Percentiles rank a stretch among this genome's conserved stretches.
Evolutionary conservation across 2,329 filamentous ascomycete species (phyloP).

Genomic region (Thielaviopsis ethacetica): DNA sequence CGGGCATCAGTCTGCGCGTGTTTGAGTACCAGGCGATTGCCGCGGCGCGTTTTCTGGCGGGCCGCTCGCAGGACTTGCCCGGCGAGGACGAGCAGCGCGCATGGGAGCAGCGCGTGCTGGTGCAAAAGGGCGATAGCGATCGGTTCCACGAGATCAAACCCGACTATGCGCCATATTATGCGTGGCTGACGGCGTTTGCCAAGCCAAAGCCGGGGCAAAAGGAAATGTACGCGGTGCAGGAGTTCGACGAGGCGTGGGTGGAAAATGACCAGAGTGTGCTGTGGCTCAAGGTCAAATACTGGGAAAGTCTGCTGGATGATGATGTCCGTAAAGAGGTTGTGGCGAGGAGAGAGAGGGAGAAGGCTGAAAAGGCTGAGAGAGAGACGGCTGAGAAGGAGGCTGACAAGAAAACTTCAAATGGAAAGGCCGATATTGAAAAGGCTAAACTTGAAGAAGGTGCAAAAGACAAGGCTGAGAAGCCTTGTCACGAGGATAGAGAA

Average conservation of each 20-base stretch:
- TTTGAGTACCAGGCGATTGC: constrained; percentile 25
- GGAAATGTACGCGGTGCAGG: constrained; percentile 22
- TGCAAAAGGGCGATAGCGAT: constrained; percentile 18
- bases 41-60: constrained; percentile 20
- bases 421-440: too few species aligned
- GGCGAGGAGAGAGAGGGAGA: not conserved
- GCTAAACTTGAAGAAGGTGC: too few species aligned
- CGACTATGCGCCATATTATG: constrained; percentile 24
- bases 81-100: constrained; percentile 17
- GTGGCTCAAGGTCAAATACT: constrained; percentile 17
- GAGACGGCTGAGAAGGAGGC: not conserved
- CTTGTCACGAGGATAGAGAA: too few species aligned
- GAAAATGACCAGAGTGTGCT: constrained; percentile 16
- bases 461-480: too few species aligned
- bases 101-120: constrained; percentile 20
- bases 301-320: constrained; percentile 18
- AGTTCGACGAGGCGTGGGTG: constrained; percentile 25
- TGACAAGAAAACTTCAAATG: too few species aligned
- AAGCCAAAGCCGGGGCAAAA: constrained; percentile 22
- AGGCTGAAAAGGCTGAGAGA: not conserved
- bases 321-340: constrained; percentile 6
- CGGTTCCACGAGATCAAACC: constrained; percentile 20
- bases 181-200: constrained; percentile 23
- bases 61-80: constrained; percentile 17
- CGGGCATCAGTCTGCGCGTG: constrained; percentile 22